Percentiles rank a stretch among this genome's conserved stretches.
phyloP scores from a whole-genome alignment of 1,284 basidiomycete species.

The Ceratobasidium sp. region DNA sequence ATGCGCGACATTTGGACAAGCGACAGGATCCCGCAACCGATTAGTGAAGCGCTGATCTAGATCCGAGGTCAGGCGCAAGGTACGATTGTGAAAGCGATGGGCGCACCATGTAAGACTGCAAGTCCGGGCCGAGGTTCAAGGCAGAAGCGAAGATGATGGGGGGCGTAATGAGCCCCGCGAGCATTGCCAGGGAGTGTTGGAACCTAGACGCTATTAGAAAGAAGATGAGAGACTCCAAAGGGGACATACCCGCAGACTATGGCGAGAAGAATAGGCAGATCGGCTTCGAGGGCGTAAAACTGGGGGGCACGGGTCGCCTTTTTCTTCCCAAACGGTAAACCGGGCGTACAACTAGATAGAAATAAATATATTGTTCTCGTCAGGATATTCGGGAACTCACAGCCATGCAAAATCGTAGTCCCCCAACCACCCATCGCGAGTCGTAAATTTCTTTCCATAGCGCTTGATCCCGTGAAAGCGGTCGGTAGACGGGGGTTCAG shows the following conservation, averaged over 20 bases:
- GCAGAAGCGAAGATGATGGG: conserved; percentile 78
- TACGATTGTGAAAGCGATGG: conserved; percentile 66
- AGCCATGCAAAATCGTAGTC: conserved; percentile 71
- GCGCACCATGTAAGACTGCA: conserved; percentile 82
- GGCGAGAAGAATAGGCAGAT: conserved; percentile 75
- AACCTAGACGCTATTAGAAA: conserved; percentile 54
- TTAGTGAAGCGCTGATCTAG: conserved; percentile 16
- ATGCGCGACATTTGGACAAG: conserved; percentile 79
- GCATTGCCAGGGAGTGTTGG: conserved; percentile 81
- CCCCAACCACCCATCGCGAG: conserved; percentile 66
- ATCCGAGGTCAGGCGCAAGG: neutral
- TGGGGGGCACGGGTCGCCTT: conserved; percentile 63
- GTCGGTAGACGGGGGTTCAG: conserved; percentile 20
- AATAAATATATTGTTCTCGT: neutral
- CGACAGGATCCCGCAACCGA: conserved; percentile 69
- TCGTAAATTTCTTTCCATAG: conserved; percentile 50
- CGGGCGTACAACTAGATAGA: conserved; percentile 60
- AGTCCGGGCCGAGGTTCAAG: conserved; percentile 65
- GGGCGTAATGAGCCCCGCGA: conserved; percentile 71
- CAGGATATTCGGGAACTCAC: conserved; percentile 51
- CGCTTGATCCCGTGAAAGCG: conserved; percentile 27
- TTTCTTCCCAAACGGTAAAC: conserved; percentile 64
- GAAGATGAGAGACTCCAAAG: neutral
- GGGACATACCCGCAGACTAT: conserved; percentile 64
- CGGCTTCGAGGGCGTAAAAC: conserved; percentile 76